A percentile compares a stretch with the other conserved stretches of the same genome.
Conservation (phyloP, 2,329 filamentous ascomycete species). For the Colletotrichum sojae region DNA sequence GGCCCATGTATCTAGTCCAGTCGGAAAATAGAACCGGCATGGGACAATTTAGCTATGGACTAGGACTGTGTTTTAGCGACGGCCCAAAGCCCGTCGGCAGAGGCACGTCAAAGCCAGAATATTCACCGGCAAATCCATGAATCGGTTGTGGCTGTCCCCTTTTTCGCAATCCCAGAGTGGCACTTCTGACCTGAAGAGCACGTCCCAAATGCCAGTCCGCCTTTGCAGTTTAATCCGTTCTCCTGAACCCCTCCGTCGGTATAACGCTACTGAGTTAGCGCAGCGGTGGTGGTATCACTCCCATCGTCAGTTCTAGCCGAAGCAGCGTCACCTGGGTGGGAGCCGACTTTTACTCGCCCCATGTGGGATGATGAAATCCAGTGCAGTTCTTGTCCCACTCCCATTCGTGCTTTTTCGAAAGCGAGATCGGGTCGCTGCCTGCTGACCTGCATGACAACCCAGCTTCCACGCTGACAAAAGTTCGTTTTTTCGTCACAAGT, state of each 20-base stretch:
- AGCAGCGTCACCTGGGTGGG: background rate
- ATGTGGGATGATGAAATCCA: too few species aligned
- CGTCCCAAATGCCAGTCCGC: background rate
- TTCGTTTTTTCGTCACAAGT: background rate
- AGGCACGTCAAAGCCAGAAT: conserved; percentile 18
- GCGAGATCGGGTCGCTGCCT: background rate
- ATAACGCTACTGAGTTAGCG: background rate
- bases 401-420: background rate
- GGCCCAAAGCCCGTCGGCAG: conserved; percentile 16
- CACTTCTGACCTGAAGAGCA: background rate
- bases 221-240: background rate
- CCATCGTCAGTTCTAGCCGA: background rate
- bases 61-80: background rate
- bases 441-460: background rate
- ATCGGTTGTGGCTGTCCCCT: conserved; percentile 3
- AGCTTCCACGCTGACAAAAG: conserved; percentile 14
- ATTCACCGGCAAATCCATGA: conserved; percentile 19
- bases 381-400: too few species aligned
- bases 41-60: conserved; percentile 8
- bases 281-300: background rate
- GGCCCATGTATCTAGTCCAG: conserved; percentile 12
- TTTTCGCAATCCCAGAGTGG: background rate
- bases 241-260: background rate
- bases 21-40: conserved; percentile 15
- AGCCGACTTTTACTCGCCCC: too few species aligned